Conservation (phyloP, 169 alveolate genomes). For the Neospora caninum region DNA sequence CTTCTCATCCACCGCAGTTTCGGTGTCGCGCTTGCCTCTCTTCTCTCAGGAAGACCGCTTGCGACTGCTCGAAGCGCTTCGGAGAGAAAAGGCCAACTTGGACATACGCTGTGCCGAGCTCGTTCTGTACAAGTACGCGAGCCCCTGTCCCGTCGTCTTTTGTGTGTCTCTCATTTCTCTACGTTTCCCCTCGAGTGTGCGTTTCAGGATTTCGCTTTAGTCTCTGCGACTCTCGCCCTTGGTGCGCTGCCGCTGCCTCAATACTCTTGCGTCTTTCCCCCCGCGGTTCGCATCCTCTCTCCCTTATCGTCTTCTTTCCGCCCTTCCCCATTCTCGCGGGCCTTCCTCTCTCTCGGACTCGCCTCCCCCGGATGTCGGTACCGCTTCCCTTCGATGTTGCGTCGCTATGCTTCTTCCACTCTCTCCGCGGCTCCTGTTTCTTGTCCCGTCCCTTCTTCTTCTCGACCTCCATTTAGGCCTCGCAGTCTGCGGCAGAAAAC, state of each 20-base stretch:
- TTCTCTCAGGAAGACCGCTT: slow-evolving; percentile 25
- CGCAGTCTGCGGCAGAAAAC: too few species aligned
- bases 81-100: slow-evolving; percentile 8
- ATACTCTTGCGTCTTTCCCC: too few species aligned
- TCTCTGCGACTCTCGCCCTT: neutral
- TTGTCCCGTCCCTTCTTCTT: too few species aligned
- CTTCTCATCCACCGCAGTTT: neutral
- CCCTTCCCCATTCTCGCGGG: neutral
- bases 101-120: neutral
- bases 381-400: too few species aligned
- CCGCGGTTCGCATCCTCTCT: neutral
- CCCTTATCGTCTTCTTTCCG: neutral
- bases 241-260: too few species aligned
- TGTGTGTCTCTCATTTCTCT: neutral
- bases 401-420: too few species aligned
- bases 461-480: too few species aligned
- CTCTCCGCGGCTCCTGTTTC: too few species aligned
- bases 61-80: slow-evolving; percentile 22
- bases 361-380: too few species aligned
- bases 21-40: neutral
- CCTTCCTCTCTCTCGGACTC: too few species aligned
- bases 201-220: neutral
- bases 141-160: neutral
- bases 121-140: slow-evolving; percentile 17
- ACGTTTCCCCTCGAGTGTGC: neutral